These are phyloP conservation scores for Antrodiella citrinella DNA, from an alignment of 768 basidiomycete genomes.

Conservation along the genomic window DNA sequence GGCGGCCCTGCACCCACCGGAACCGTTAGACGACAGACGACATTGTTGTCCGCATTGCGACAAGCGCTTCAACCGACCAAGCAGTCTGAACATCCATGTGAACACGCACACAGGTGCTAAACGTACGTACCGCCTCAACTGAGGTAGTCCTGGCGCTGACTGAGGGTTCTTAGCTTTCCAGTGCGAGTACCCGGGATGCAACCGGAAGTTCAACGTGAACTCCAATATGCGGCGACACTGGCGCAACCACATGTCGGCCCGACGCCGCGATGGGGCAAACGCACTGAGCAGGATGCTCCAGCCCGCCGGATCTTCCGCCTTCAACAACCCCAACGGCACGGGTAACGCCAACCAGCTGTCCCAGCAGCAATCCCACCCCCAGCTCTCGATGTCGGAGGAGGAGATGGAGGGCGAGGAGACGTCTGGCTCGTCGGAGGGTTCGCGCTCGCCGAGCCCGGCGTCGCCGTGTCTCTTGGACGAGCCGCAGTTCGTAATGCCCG, in stretches of 20 bases:
- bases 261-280: constrained; percentile 6
- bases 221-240: constrained; percentile 81
- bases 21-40: constrained; percentile 15
- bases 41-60: constrained; percentile 38
- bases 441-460: neutral
- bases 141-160: neutral
- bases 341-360: no score
- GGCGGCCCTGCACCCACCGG: neutral
- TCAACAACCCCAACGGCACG: no score
- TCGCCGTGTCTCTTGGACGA: neutral
- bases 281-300: constrained; percentile 9
- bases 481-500: no score
- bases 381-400: no score
- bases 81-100: constrained; percentile 56
- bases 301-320: constrained; percentile 6
- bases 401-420: no score
- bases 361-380: no score
- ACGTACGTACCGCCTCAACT: constrained; percentile 33
- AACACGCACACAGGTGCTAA: constrained; percentile 66
- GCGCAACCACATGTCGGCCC: constrained; percentile 44
- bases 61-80: constrained; percentile 64
- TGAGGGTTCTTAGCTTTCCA: constrained; percentile 45
- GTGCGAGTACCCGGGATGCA: constrained; percentile 69
- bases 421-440: neutral
- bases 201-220: constrained; percentile 74